Percentiles rank a stretch among this genome's conserved stretches.
phyloP scores from a whole-genome alignment of 352 stramenopile genomes.

The Globisporangium irregulare region DNA sequence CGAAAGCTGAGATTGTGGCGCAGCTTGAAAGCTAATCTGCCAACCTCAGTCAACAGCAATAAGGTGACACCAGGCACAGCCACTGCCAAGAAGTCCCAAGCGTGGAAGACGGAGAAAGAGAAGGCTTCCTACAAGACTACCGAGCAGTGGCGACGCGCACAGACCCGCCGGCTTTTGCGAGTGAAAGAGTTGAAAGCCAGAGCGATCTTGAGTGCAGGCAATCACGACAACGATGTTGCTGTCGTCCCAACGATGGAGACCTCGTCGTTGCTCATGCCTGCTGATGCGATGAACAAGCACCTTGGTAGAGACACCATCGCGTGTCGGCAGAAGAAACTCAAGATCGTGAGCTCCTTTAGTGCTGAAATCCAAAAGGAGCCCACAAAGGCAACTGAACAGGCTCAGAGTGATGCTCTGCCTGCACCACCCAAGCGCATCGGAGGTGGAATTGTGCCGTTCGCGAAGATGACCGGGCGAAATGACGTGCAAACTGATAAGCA shows the following conservation, averaged over 20 bases:
- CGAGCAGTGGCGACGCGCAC: constrained; percentile 20
- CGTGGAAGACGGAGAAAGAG: neutral
- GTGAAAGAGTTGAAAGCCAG: neutral
- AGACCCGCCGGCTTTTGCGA: constrained; percentile 6
- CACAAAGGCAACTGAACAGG: neutral
- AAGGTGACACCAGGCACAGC: neutral
- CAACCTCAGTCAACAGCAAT: neutral
- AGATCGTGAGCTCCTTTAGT: constrained; percentile 10
- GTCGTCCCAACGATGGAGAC: neutral
- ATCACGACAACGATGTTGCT: neutral
- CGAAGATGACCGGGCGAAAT: constrained; percentile 7
- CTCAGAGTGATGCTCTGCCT: neutral
- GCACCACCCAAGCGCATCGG: neutral
- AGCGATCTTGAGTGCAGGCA: neutral
- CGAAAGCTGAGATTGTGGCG: constrained; percentile 7
- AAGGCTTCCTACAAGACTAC: constrained; percentile 7
- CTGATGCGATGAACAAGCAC: constrained; percentile 23
- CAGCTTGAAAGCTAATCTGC: neutral
- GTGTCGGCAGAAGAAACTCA: constrained; percentile 15
- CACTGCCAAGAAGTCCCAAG: neutral
- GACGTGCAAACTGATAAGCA: neutral
- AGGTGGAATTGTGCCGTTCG: constrained; percentile 7
- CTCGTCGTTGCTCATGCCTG: neutral
- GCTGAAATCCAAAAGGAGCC: constrained; percentile 6
- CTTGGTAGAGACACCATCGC: constrained; percentile 23